Conservation (phyloP, 495 filamentous ascomycete genomes). For the Penicillium cataractarum region DNA sequence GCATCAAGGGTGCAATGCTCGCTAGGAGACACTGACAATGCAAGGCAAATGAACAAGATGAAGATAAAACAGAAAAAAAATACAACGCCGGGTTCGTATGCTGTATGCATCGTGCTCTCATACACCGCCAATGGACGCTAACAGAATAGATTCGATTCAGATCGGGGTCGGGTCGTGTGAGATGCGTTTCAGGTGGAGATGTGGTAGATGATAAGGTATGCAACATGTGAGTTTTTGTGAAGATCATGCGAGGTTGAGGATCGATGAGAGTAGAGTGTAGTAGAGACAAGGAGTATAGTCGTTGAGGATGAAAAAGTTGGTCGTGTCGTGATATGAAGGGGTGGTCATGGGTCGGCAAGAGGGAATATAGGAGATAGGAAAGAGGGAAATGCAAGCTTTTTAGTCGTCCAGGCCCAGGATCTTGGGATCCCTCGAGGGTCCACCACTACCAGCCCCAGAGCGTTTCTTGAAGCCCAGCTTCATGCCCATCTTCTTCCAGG, state of each 20-base stretch:
- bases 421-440: slow-evolving; percentile 38
- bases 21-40: slow-evolving; percentile 13
- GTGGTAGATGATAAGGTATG: background rate
- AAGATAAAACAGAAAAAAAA: slow-evolving; percentile 17
- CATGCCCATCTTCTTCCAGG: slow-evolving; percentile 85
- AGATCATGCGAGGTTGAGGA: slow-evolving; percentile 13
- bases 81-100: slow-evolving; percentile 39
- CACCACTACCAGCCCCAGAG: slow-evolving; percentile 37
- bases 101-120: slow-evolving; percentile 39
- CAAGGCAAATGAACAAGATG: slow-evolving; percentile 11
- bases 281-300: background rate
- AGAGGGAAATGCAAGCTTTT: slow-evolving; percentile 10
- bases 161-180: slow-evolving; percentile 25
- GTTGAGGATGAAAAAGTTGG: background rate
- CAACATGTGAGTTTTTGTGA: background rate
- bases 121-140: slow-evolving; percentile 40
- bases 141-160: slow-evolving; percentile 16
- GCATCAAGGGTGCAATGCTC: slow-evolving; percentile 21
- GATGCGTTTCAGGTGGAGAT: slow-evolving; percentile 17
- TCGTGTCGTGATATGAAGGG: background rate
- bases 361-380: background rate
- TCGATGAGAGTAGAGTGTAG: slow-evolving; percentile 16
- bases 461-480: slow-evolving; percentile 73
- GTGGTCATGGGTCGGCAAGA: background rate
- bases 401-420: slow-evolving; percentile 41